These are phyloP conservation scores for Citrus hindsii DNA, from an alignment of 345 rosid genomes.

Conservation along the genomic window DNA sequence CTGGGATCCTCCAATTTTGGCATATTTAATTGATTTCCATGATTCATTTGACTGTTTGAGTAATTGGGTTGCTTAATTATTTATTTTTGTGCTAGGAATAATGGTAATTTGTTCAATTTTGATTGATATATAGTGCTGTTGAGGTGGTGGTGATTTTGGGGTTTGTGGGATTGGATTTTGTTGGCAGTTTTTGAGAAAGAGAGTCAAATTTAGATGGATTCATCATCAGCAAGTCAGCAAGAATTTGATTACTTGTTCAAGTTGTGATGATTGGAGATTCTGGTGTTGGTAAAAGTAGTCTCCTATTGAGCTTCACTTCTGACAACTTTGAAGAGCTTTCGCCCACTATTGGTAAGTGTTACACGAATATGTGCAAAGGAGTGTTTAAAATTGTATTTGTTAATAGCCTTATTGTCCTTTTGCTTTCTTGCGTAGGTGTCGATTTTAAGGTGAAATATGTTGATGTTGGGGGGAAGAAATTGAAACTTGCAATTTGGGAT, in stretches of 20 bases:
- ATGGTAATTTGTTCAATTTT: not conserved
- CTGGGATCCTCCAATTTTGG: not conserved
- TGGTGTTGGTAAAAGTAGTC: slow-evolving; percentile 53
- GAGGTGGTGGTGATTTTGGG: not conserved
- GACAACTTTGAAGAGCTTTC: slow-evolving; percentile 36
- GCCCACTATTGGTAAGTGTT: slow-evolving; percentile 43
- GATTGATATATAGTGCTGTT: not conserved
- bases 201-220: slow-evolving; percentile 21
- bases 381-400: not conserved
- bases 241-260: slow-evolving; percentile 43
- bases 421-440: slow-evolving; percentile 46
- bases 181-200: not conserved
- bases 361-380: not conserved
- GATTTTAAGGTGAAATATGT: slow-evolving; percentile 93
- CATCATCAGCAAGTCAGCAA: slow-evolving; percentile 19
- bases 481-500: slow-evolving; percentile 98
- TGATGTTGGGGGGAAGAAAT: slow-evolving; percentile 64
- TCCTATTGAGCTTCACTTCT: slow-evolving; percentile 47
- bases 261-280: slow-evolving; percentile 59
- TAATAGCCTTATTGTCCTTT: not conserved
- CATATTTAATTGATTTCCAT: not conserved
- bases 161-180: not conserved
- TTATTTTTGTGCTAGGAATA: not conserved
- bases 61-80: not conserved
- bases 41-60: not conserved